Evolutionary conservation across 2,329 filamentous ascomycete genomes (phyloP).

Genomic region (Exophiala aquamarina): DNA sequence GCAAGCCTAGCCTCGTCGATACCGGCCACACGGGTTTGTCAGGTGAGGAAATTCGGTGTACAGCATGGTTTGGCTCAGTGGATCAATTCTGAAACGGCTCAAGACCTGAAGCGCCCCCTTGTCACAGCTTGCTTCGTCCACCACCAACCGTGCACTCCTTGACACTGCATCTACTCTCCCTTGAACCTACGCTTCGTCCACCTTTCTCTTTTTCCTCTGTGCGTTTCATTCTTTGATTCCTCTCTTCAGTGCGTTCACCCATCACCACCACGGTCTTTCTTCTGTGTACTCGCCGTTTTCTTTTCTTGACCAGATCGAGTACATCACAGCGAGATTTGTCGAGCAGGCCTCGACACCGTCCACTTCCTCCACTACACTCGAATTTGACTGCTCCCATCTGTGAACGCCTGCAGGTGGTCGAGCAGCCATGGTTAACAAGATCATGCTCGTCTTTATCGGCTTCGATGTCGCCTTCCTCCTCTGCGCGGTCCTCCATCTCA

Average conservation of each 20-base stretch:
- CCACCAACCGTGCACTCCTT: constrained; percentile 19
- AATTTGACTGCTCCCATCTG: background rate
- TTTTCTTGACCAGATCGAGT: constrained; percentile 11
- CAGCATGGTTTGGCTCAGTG: constrained; percentile 9
- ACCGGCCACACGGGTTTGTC: background rate
- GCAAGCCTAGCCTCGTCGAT: no score
- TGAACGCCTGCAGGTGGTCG: background rate
- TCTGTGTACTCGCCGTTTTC: constrained; percentile 1
- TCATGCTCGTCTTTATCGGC: constrained; percentile 52
- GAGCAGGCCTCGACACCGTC: constrained; percentile 25
- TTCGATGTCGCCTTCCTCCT: constrained; percentile 54
- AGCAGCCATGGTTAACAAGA: constrained; percentile 43
- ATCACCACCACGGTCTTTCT: constrained; percentile 9
- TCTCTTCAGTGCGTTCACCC: constrained; percentile 1
- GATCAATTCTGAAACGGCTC: constrained; percentile 21
- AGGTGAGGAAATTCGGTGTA: constrained; percentile 6
- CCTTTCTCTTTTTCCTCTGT: constrained; percentile 12
- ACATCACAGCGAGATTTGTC: constrained; percentile 11
- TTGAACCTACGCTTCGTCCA: constrained; percentile 12
- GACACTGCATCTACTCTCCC: constrained; percentile 17
- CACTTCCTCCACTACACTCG: background rate
- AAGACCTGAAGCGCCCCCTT: constrained; percentile 20
- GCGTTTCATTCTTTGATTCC: constrained; percentile 13
- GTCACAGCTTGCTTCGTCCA: constrained; percentile 9
- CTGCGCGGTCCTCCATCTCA: constrained; percentile 52